These are phyloP conservation scores for Peniophora sp. DNA, from an alignment of 1,284 basidiomycete genomes.

Conservation along the genomic window DNA sequence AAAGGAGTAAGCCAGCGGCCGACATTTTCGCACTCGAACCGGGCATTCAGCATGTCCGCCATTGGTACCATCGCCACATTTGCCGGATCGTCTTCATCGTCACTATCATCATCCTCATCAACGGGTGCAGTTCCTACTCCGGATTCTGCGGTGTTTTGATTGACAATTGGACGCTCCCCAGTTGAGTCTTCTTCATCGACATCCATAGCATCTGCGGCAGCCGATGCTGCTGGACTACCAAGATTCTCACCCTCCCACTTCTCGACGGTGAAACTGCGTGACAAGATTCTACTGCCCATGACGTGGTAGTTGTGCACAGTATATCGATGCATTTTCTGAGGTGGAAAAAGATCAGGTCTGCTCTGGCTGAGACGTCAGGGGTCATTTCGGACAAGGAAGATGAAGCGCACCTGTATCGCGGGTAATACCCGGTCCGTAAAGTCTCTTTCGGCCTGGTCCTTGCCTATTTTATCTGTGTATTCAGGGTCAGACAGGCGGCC, in stretches of 20 bases:
- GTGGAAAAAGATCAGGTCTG: conserved; percentile 64
- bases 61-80: conserved; percentile 94
- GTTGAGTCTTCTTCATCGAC: conserved; percentile 29
- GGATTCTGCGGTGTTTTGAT: conserved; percentile 14
- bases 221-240: conserved; percentile 17
- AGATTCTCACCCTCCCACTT: conserved; percentile 34
- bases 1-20: not conserved
- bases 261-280: conserved; percentile 81
- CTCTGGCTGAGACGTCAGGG: conserved; percentile 30
- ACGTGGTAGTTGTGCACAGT: conserved; percentile 77
- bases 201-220: conserved; percentile 38
- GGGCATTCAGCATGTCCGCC: conserved; percentile 92
- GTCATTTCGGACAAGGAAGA: conserved; percentile 1
- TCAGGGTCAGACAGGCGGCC: conserved; percentile 6
- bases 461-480: conserved; percentile 78
- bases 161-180: not conserved
- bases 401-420: conserved; percentile 47
- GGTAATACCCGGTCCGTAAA: conserved; percentile 64
- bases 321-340: conserved; percentile 45
- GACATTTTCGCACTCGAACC: conserved; percentile 82
- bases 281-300: conserved; percentile 91
- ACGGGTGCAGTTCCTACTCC: conserved; percentile 15
- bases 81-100: conserved; percentile 55
- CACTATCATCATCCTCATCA: conserved; percentile 33
- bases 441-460: conserved; percentile 73